Percentiles rank a stretch among this genome's conserved stretches.
phyloP scores from a whole-genome alignment of 208 protist genomes.

The Trichomonas vaginalis region DNA sequence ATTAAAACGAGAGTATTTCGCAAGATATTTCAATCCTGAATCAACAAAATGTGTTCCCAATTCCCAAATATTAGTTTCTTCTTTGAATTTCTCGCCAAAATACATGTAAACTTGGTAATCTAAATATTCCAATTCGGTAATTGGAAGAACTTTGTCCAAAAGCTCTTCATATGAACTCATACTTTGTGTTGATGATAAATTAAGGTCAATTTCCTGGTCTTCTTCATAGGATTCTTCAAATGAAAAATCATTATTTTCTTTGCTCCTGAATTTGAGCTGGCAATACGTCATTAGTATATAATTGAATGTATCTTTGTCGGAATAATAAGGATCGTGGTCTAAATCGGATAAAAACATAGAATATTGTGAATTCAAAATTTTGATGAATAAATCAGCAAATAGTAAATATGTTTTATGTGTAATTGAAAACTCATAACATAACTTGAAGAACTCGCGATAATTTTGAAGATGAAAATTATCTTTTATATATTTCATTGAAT shows the following conservation, averaged over 20 bases:
- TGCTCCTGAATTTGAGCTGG: neutral
- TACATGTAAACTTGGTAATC: no score
- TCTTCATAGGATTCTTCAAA: neutral
- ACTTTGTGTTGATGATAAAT: no score
- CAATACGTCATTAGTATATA: neutral
- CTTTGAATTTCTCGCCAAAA: no score
- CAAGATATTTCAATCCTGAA: neutral
- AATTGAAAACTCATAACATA: neutral
- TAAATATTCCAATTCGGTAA: no score
- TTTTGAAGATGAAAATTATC: neutral
- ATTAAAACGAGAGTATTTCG: neutral
- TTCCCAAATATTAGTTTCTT: no score
- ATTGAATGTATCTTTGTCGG: neutral
- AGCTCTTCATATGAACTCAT: no score
- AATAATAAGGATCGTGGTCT: neutral
- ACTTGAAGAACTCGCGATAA: neutral
- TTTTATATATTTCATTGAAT: neutral
- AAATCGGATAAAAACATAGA: no score
- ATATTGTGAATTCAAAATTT: neutral
- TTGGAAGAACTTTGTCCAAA: no score
- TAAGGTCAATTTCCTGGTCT: neutral
- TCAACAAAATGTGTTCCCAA: neutral
- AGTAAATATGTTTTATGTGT: neutral
- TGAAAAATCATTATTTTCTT: neutral
- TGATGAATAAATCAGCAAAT: neutral